Evolutionary conservation across 1,284 basidiomycete genomes (phyloP), one percentile per base, ranked within the genome.

Genomic region (Coniferiporia weirii): DNA sequence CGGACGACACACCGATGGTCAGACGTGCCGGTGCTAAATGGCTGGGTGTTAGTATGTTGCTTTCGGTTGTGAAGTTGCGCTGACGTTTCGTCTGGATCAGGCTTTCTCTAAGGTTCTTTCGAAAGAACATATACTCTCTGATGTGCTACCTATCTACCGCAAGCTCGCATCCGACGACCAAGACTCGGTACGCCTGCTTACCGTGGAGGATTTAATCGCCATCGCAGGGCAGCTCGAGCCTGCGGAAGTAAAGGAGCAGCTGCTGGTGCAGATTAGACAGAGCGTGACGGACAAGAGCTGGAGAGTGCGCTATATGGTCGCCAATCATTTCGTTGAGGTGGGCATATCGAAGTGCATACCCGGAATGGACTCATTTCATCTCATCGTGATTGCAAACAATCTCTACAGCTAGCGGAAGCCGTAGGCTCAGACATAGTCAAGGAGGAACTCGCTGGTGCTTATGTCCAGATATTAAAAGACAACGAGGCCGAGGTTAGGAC

Each of bases 1-100:
- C 87, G 36, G 97, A 99, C 71, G 97, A 99, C 71, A 99, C 97
- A 13, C 97, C 97, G 38, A 99, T 99, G 97, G 97, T 99, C 64
- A 83, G 96, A 69, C 82, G 97, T 64, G 95, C 97, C 27, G 95
- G 95, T 52, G 95, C 96, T 10, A 97, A 95, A 73, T 95, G 92
- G 81, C 87, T 99, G 57, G 95, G 91, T 52, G 93, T 96, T 71
- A 71, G 92, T 57, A 17, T 56, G 22, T 20, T 7, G 7, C 45
- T 62, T 20, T 46, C 44, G 40, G 47, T 35, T 54, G 50, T 35
- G 44, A 43, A 50, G 20, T 50, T 51, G 46, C 45, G 45, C 54
- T 67, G 56, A 65, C 60, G 57, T 62, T 56, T 52, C 60, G 22
- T 48, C 32, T 59, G 61, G 34, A 36, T 2, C 66, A 96, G 90